Evolutionary conservation across 495 filamentous ascomycete genomes (phyloP), one percentile per base, ranked within the genome.

Genomic region (Schizothecium vesticola): DNA sequence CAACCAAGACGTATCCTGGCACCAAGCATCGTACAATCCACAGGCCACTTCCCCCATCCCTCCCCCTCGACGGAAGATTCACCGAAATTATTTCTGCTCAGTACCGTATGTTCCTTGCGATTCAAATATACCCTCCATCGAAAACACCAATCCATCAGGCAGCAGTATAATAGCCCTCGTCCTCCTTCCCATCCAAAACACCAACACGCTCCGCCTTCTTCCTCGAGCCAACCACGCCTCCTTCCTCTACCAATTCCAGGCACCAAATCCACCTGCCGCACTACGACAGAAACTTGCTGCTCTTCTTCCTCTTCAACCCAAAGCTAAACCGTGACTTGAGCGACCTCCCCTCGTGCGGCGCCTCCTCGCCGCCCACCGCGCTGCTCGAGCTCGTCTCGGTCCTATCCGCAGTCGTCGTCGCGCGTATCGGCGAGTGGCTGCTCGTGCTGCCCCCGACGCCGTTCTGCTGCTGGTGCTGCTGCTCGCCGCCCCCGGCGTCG

Each of bases 251-350:
- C 10, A 16, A 36, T n/a, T n/a, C 31, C 16, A 31, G n/a, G 61
- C 57, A 61, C 22, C 29, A 65, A 31, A 11, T 12, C 29, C 31
- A 16, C 56, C 67, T 59, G 58, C 66, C 68, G 29, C 43, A 59
- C 63, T 70, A 80, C 28, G 75, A 77, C 73, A 76, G 74, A 67
- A 84, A 75, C 66, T 76, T 74, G 51, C 76, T 77, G 72, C 83
- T 86, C 80, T 88, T 89, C 78, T 88, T 89, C 69, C 82, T 79
- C 21, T 86, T 85, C 61, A 89, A 70, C 65, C 85, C 79, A 66
- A 86, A 86, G 69, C 80, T 87, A 70, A 89, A 87, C 66, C 88
- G 78, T 56, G 81, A 81, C 69, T 82, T 86, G 12, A 82, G 66
- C 31, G 67, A 55, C 63, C 67, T 70, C 13, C 33, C 55, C 70